These are phyloP conservation scores for Morella rubra DNA, from an alignment of 306 rosid genomes.

Conservation along the genomic window DNA sequence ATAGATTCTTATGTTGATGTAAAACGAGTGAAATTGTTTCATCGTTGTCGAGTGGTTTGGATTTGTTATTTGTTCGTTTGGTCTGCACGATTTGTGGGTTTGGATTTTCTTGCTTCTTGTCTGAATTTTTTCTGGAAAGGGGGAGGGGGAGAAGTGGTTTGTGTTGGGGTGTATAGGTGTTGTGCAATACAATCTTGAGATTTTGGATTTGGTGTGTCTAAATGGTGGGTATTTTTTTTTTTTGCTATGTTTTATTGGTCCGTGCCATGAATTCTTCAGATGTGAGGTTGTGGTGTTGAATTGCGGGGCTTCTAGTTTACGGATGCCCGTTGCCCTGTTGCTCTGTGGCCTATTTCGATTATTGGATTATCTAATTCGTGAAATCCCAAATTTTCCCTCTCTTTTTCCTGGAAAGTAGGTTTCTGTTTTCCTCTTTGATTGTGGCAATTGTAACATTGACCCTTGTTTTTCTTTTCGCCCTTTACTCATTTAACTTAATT, in stretches of 20 bases:
- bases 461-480: neutral
- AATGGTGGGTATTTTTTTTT: neutral
- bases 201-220: neutral
- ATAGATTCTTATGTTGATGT: neutral
- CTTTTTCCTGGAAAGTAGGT: neutral
- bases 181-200: neutral
- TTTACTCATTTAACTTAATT: neutral
- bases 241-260: neutral
- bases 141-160: neutral
- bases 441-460: neutral
- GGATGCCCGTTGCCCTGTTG: neutral
- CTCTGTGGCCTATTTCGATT: slow-evolving; percentile 3
- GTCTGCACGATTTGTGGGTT: neutral
- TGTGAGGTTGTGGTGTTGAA: neutral
- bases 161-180: neutral
- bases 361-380: neutral
- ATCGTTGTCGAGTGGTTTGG: no score
- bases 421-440: neutral
- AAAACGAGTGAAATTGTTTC: slow-evolving; percentile 2
- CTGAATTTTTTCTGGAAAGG: neutral
- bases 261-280: neutral
- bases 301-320: neutral
- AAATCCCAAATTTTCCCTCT: neutral
- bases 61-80: neutral
- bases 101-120: neutral